Evolutionary conservation across 139 green algal genomes (phyloP), one percentile per base, ranked within the genome.

Genomic region (Dunaliella primolecta): DNA sequence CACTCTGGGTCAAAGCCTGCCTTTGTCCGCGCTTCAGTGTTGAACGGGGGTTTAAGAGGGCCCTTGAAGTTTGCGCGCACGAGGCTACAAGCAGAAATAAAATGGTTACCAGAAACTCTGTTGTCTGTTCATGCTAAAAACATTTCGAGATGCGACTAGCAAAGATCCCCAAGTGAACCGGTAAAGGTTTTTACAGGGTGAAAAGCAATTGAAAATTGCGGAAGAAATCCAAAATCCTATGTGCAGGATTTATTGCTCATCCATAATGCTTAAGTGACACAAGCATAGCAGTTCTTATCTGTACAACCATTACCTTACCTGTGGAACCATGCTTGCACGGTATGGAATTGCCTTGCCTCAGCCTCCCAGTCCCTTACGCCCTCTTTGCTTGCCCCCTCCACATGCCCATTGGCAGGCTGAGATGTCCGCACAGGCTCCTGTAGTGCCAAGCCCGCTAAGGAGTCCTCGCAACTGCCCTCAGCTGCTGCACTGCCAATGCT

Each of bases 11-110:
- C 86, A 85, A 97, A 96, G 0, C 94, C 94, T 11, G 94, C 94
- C 64, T 89, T 80, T 0, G 86, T 87, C 0, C 96, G 79, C 0
- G 96, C 96, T 32, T 90, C 90, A 1, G 95, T 91, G 84, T 98
- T 98, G 89, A 98, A 98, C 0, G 95, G 96, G 1, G 95, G 95
- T 90, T 95, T 97, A 0, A 97, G 84, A 0, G 32, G 75, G 0
- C 94, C 94, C 34, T 89, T 91, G 86, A 98, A 98, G 91, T 98
- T 87, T 38, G 32, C 32, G 24, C 89, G 84, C 0, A 97, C 90
- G 1, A 97, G 91, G 46, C 46, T 64, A 15, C 46, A 64, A 64
- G 46, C 46, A 64, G n/a, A n/a, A n/a, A n/a, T n/a, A n/a, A n/a
- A n/a, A n/a, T n/a, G n/a, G n/a, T n/a, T n/a, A n/a, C n/a, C n/a